phyloP scores from a whole-genome alignment of 116 monocot species.

The Phalaenopsis hybrid region DNA sequence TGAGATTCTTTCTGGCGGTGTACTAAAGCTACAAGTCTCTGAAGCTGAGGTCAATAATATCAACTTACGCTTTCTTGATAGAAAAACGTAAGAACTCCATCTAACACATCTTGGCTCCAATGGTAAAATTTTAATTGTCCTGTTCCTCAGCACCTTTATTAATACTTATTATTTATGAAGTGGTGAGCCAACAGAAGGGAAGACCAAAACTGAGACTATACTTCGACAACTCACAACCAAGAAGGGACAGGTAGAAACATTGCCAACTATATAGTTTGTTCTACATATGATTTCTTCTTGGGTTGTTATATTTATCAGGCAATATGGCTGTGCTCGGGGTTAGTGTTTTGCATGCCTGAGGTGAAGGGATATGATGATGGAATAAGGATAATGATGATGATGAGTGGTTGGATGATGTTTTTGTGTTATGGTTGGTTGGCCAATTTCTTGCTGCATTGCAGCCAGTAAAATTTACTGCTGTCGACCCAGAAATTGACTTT shows the following conservation, averaged over 20 bases:
- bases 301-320: neutral
- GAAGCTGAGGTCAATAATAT: conserved; percentile 97
- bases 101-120: neutral
- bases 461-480: too few relatives aligned
- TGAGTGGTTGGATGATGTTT: neutral
- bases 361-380: neutral
- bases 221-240: conserved; percentile 91
- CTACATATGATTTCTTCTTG: neutral
- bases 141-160: neutral
- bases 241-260: conserved; percentile 70
- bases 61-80: conserved; percentile 78
- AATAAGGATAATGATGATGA: neutral
- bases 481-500: too few relatives aligned
- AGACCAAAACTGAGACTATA: conserved; percentile 88
- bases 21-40: conserved; percentile 67
- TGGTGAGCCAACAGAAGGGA: conserved; percentile 89
- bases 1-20: conserved; percentile 96
- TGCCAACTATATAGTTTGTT: neutral
- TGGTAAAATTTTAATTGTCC: neutral
- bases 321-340: neutral
- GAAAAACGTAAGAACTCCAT: conserved; percentile 60
- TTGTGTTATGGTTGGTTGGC: neutral
- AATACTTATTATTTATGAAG: conserved; percentile 33
- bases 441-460: too few relatives aligned
- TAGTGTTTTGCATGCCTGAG: neutral